Percentiles rank a stretch among this genome's conserved stretches.
Evolutionary conservation across 1,284 basidiomycete species (phyloP).

Genomic region (Vanrija sp.): DNA sequence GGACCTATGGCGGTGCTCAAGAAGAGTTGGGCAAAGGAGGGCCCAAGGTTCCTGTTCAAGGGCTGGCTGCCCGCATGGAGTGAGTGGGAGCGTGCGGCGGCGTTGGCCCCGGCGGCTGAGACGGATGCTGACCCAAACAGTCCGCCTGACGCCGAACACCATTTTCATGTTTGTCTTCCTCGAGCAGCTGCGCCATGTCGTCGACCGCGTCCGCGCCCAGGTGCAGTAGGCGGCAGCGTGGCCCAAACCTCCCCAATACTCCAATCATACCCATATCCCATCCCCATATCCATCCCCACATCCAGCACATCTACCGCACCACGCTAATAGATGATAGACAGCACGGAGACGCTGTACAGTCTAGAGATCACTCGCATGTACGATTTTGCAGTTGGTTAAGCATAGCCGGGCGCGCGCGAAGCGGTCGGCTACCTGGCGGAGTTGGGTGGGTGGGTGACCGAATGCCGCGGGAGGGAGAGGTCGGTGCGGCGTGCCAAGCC

Average conservation of each 20-base stretch:
- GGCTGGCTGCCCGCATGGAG: conserved; percentile 57
- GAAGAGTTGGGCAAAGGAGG: conserved; percentile 33
- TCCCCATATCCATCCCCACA: not conserved
- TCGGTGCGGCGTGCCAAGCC: too few relatives aligned
- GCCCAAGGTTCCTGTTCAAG: conserved; percentile 53
- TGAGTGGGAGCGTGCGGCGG: conserved; percentile 14
- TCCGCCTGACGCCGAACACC: conserved; percentile 51
- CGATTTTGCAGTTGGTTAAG: too few relatives aligned
- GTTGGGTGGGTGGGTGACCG: too few relatives aligned
- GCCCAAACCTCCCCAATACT: not conserved
- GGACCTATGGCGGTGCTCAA: conserved; percentile 26
- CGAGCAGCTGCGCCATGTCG: conserved; percentile 42
- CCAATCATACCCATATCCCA: not conserved
- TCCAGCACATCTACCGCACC: conserved; percentile 2
- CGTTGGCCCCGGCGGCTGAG: not conserved
- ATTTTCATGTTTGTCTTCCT: conserved; percentile 50
- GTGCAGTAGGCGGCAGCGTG: not conserved
- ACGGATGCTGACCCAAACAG: conserved; percentile 15
- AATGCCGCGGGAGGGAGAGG: too few relatives aligned
- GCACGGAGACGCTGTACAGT: too few relatives aligned
- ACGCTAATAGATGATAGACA: too few relatives aligned
- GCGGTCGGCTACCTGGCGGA: too few relatives aligned
- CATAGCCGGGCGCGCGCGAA: too few relatives aligned
- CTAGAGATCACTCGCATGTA: too few relatives aligned
- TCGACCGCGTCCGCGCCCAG: conserved; percentile 25